A percentile compares a stretch with the other conserved stretches of the same genome.
These are phyloP conservation scores for Xanthoparmelia taractica DNA, from an alignment of 495 filamentous ascomycete species.

Conservation along the genomic window DNA sequence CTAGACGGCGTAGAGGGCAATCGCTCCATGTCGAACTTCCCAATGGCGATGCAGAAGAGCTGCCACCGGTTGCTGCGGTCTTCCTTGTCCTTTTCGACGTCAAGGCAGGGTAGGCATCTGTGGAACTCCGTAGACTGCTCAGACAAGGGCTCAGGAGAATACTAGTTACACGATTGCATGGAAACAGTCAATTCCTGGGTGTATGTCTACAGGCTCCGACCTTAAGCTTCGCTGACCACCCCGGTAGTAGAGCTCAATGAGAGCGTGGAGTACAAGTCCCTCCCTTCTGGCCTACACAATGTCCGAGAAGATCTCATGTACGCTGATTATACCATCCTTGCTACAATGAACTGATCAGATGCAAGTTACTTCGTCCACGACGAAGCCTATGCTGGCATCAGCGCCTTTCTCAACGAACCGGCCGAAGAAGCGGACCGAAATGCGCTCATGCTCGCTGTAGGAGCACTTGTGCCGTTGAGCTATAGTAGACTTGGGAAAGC, in stretches of 20 bases:
- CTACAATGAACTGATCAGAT: not conserved
- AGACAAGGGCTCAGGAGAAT: conserved; percentile 20
- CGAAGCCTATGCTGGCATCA: conserved; percentile 72
- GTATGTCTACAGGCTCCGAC: conserved; percentile 32
- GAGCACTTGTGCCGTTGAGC: conserved; percentile 76
- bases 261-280: conserved; percentile 86
- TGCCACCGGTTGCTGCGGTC: conserved; percentile 70
- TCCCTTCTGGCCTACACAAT: conserved; percentile 88
- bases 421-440: conserved; percentile 71
- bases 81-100: conserved; percentile 84
- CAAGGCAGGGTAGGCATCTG: conserved; percentile 60
- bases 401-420: conserved; percentile 82
- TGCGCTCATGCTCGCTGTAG: conserved; percentile 87
- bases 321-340: conserved; percentile 21
- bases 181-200: conserved; percentile 62
- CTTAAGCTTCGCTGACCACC: conserved; percentile 20
- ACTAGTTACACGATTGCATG: conserved; percentile 75
- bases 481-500: conserved; percentile 79
- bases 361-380: conserved; percentile 78
- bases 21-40: conserved; percentile 28
- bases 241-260: conserved; percentile 70
- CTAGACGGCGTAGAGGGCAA: conserved; percentile 20
- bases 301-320: conserved; percentile 80
- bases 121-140: not conserved
- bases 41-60: conserved; percentile 31